A percentile compares a stretch with the other conserved stretches of the same genome.
Conservation (phyloP, 2,329 filamentous ascomycete species). For the Colletotrichum musicola region DNA sequence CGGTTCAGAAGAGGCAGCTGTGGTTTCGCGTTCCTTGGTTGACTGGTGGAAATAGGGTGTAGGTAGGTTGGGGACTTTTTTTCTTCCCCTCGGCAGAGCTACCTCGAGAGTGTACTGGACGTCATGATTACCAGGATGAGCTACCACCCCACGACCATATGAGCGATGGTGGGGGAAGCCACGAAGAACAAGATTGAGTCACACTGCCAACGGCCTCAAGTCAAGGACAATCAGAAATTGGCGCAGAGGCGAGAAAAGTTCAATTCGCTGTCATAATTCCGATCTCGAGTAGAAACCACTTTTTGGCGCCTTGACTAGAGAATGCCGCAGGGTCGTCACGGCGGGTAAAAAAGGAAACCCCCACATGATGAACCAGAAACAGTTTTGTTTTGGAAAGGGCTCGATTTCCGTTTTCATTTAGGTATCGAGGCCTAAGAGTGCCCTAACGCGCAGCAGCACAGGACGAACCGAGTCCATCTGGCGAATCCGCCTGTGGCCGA, state of each 20-base stretch:
- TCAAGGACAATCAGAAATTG: not conserved
- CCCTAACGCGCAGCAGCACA: slow-evolving; percentile 55
- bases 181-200: too few relatives aligned
- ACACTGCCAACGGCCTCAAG: not conserved
- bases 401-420: slow-evolving; percentile 42
- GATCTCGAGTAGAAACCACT: slow-evolving; percentile 23
- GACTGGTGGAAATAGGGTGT: not conserved
- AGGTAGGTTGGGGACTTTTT: not conserved
- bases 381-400: slow-evolving; percentile 23
- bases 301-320: slow-evolving; percentile 26
- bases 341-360: slow-evolving; percentile 4
- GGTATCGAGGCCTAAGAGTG: slow-evolving; percentile 42
- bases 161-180: not conserved
- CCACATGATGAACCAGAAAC: slow-evolving; percentile 27
- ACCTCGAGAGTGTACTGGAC: slow-evolving; percentile 23
- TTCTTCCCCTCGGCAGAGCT: not conserved
- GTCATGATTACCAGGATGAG: slow-evolving; percentile 36
- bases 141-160: not conserved
- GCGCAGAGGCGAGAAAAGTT: slow-evolving; percentile 22
- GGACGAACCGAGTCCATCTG: slow-evolving; percentile 49
- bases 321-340: slow-evolving; percentile 31
- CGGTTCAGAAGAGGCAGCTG: not conserved
- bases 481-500: slow-evolving; percentile 43
- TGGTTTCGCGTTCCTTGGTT: not conserved
- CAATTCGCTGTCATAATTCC: slow-evolving; percentile 37